Conservation (phyloP, 2,329 filamentous ascomycete species). For the Aspergillus arachidicola region DNA sequence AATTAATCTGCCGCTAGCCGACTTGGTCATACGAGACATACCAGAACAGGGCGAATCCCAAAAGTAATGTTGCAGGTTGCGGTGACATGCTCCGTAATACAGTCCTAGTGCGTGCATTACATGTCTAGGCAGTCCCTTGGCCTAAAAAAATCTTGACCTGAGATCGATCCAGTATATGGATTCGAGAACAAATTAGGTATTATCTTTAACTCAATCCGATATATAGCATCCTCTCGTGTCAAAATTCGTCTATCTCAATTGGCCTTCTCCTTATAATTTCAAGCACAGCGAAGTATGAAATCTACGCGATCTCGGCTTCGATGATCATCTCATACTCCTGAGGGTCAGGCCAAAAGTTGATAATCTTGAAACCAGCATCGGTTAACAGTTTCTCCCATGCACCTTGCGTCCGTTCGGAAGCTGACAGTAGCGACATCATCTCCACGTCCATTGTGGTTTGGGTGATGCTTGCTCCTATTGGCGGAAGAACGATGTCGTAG, state of each 20-base stretch:
- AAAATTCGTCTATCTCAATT: neutral
- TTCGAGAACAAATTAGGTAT: neutral
- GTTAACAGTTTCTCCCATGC: slow-evolving; percentile 32
- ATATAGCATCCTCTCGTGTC: neutral
- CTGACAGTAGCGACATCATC: slow-evolving; percentile 52
- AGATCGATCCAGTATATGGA: neutral
- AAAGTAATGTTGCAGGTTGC: neutral
- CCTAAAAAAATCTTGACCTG: neutral
- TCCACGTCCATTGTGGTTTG: slow-evolving; percentile 39
- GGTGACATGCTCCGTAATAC: neutral
- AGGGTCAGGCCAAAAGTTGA: slow-evolving; percentile 33
- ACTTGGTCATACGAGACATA: neutral
- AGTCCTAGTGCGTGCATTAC: neutral
- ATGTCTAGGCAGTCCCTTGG: neutral
- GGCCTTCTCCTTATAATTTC: neutral
- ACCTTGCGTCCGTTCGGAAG: slow-evolving; percentile 33
- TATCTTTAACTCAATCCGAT: neutral
- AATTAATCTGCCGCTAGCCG: neutral
- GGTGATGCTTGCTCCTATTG: slow-evolving; percentile 32
- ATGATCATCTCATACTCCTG: slow-evolving; percentile 33
- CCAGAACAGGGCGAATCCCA: neutral
- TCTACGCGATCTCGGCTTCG: slow-evolving; percentile 24
- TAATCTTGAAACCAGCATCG: slow-evolving; percentile 28
- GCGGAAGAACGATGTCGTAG: slow-evolving; percentile 44
- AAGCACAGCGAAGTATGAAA: neutral